Percentiles rank a stretch among this genome's conserved stretches.
phyloP scores from a whole-genome alignment of 2,329 filamentous ascomycete genomes.

The Niveomyces coronatus region DNA sequence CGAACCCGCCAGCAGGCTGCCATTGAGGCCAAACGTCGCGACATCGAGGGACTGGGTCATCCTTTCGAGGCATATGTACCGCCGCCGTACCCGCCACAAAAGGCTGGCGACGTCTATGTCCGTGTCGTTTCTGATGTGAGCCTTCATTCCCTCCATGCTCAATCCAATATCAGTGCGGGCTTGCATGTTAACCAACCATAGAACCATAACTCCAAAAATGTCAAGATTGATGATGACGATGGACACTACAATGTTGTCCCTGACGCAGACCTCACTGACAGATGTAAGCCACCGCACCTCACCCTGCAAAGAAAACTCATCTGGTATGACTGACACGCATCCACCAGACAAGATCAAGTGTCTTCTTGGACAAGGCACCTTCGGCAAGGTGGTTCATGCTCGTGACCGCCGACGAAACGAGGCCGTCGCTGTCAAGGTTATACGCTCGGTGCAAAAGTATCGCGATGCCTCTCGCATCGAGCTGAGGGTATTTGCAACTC shows the following conservation, averaged over 20 bases:
- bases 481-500: constrained; percentile 79
- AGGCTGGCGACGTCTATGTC: constrained; percentile 68
- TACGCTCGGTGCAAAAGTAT: constrained; percentile 96
- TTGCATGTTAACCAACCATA: no score
- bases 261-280: constrained; percentile 73
- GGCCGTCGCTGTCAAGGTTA: constrained; percentile 89
- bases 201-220: constrained; percentile 37
- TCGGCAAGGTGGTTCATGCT: constrained; percentile 95
- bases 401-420: constrained; percentile 69
- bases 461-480: constrained; percentile 93
- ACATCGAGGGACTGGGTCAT: constrained; percentile 60
- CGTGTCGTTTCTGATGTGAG: constrained; percentile 54
- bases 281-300: constrained; percentile 56
- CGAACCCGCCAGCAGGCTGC: constrained; percentile 71
- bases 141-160: constrained; percentile 12
- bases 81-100: constrained; percentile 79
- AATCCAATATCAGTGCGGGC: neutral
- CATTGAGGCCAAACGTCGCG: constrained; percentile 71
- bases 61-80: constrained; percentile 73
- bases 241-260: constrained; percentile 93
- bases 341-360: constrained; percentile 71
- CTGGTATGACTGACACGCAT: neutral
- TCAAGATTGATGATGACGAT: constrained; percentile 90
- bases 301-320: neutral
- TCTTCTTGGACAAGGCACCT: constrained; percentile 90